Percentiles rank a stretch among this genome's conserved stretches.
Evolutionary conservation across 257 asterid genomes (phyloP).

Genomic region (Capsicum pubescens): DNA sequence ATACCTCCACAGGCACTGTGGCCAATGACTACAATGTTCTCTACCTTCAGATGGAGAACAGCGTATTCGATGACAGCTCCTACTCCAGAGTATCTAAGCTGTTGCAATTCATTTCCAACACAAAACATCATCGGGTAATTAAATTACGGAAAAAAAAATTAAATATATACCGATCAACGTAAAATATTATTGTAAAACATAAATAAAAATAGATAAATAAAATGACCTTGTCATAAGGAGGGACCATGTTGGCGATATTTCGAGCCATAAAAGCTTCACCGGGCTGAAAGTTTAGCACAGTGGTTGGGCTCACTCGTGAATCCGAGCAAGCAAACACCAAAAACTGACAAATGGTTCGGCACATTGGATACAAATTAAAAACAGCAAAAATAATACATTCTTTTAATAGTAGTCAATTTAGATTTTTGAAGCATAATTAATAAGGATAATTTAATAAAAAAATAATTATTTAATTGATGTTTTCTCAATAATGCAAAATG

Average conservation of each 20-base stretch:
- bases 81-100: constrained; percentile 69
- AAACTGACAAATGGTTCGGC: constrained; percentile 36
- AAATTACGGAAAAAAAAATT: no score
- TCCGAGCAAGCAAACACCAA: constrained; percentile 73
- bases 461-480: no score
- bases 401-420: no score
- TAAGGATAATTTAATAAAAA: no score
- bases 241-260: constrained; percentile 70
- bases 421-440: no score
- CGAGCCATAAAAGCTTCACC: constrained; percentile 70
- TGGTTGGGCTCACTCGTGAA: constrained; percentile 68
- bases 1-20: constrained; percentile 97
- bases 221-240: constrained; percentile 67
- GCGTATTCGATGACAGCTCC: constrained; percentile 88
- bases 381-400: no score
- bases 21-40: constrained; percentile 81
- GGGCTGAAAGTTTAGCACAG: constrained; percentile 56
- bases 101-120: constrained; percentile 32
- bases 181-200: no score
- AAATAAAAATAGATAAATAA: not conserved
- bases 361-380: no score
- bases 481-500: no score
- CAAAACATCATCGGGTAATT: not conserved
- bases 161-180: no score
- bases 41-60: constrained; percentile 78